A percentile compares a stretch with the other conserved stretches of the same genome.
phyloP scores from a whole-genome alignment of 306 rosid genomes.

The Lagenaria siceraria region DNA sequence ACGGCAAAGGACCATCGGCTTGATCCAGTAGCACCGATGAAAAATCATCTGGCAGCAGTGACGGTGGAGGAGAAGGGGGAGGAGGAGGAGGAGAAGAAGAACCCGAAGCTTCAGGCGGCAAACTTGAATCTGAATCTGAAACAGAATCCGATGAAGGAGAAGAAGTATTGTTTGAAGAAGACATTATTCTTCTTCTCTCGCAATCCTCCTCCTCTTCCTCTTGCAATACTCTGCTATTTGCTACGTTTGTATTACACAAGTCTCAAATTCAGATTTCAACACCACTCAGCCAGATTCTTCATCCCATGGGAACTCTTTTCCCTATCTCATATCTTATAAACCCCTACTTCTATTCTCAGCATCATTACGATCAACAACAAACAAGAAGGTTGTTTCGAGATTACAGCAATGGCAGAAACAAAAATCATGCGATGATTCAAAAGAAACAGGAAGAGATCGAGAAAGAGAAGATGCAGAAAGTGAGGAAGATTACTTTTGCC shows the following conservation, averaged over 20 bases:
- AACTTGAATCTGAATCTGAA: slow-evolving; percentile 1
- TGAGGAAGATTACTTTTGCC: neutral
- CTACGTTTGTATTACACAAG: neutral
- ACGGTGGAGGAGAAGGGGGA: neutral
- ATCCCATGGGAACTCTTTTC: neutral
- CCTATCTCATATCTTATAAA: neutral
- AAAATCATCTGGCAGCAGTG: neutral
- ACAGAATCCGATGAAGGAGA: neutral
- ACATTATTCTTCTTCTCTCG: neutral
- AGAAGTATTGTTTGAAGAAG: slow-evolving; percentile 9
- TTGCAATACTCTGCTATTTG: neutral
- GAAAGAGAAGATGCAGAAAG: neutral
- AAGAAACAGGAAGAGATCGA: neutral
- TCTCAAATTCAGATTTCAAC: neutral
- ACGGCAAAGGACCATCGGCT: neutral
- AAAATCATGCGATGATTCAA: neutral
- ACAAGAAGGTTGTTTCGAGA: neutral
- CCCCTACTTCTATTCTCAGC: neutral
- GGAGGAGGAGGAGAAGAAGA: slow-evolving; percentile 6
- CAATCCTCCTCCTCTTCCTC: neutral
- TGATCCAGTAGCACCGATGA: neutral
- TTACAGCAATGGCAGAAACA: neutral
- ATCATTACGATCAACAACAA: neutral
- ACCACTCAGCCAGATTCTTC: neutral
- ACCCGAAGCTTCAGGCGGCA: neutral